A percentile compares a stretch with the other conserved stretches of the same genome.
These are phyloP conservation scores for Daedaleopsis sinensis DNA, from an alignment of 768 basidiomycete species.

Conservation along the genomic window DNA sequence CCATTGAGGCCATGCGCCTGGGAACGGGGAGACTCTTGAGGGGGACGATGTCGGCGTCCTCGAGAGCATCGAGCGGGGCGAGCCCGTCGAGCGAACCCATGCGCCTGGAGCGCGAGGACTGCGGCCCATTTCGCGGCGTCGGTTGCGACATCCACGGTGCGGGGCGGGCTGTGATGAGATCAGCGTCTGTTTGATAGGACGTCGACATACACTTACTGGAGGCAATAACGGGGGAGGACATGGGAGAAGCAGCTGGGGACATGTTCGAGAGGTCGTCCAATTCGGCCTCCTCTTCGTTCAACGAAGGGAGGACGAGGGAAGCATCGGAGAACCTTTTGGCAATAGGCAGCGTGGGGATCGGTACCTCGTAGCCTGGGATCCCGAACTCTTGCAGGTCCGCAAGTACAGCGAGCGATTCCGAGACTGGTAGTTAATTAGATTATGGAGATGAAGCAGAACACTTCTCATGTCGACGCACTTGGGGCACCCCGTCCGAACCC, in stretches of 20 bases:
- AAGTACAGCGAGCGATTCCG: constrained; percentile 4
- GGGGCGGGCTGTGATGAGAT: not conserved
- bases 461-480: not conserved
- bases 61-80: not conserved
- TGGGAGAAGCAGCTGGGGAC: not conserved
- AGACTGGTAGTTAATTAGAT: not conserved
- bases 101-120: not conserved
- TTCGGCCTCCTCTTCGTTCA: constrained; percentile 5
- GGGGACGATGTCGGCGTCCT: not conserved
- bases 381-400: constrained; percentile 17
- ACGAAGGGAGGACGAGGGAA: constrained; percentile 10
- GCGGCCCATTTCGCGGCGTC: not conserved
- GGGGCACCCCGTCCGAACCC: constrained; percentile 4
- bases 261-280: not conserved
- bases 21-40: constrained; percentile 1
- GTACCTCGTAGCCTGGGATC: constrained; percentile 5
- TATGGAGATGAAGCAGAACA: not conserved
- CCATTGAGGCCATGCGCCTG: constrained; percentile 4
- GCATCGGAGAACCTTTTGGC: constrained; percentile 6
- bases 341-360: not conserved
- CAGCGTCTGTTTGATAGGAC: not conserved
- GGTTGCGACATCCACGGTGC: constrained; percentile 13
- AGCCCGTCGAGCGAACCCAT: constrained; percentile 6
- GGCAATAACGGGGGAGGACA: not conserved
- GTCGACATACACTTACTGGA: not conserved